These are phyloP conservation scores for Cercis canadensis DNA, from an alignment of 306 rosid species.

Conservation along the genomic window DNA sequence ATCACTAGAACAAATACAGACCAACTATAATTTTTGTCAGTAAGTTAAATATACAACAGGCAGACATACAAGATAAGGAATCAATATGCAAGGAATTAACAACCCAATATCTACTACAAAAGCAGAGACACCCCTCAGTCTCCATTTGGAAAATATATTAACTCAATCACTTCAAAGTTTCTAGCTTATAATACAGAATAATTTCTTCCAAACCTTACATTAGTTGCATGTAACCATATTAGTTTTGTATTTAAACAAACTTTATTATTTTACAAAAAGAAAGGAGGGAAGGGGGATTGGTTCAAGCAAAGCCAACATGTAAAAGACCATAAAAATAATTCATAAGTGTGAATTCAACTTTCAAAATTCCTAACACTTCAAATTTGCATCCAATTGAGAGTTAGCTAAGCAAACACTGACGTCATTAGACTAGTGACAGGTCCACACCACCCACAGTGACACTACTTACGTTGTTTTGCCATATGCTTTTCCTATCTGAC, in stretches of 20 bases:
- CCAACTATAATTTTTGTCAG: not conserved
- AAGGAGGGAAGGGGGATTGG: not conserved
- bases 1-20: constrained; percentile 21
- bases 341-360: not conserved
- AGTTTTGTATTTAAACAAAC: not conserved
- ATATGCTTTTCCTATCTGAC: constrained; percentile 97
- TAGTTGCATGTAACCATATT: constrained; percentile 3
- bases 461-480: constrained; percentile 85
- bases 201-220: constrained; percentile 21
- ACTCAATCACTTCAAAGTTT: not conserved
- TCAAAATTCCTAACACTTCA: not conserved
- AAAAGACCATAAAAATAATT: not conserved
- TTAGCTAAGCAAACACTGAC: constrained; percentile 1
- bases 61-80: constrained; percentile 15
- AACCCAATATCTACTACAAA: constrained; percentile 1
- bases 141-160: not conserved
- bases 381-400: not conserved
- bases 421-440: constrained; percentile 6
- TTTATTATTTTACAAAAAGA: not conserved
- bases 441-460: constrained; percentile 2
- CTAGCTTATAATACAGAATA: constrained; percentile 3
- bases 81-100: constrained; percentile 6
- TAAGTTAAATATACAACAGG: constrained; percentile 20
- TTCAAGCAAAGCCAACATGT: not conserved
- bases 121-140: constrained; percentile 8